Percentiles rank a stretch among this genome's conserved stretches.
Conservation (phyloP, 768 basidiomycete species). For the Rhodotorula paludigena region DNA sequence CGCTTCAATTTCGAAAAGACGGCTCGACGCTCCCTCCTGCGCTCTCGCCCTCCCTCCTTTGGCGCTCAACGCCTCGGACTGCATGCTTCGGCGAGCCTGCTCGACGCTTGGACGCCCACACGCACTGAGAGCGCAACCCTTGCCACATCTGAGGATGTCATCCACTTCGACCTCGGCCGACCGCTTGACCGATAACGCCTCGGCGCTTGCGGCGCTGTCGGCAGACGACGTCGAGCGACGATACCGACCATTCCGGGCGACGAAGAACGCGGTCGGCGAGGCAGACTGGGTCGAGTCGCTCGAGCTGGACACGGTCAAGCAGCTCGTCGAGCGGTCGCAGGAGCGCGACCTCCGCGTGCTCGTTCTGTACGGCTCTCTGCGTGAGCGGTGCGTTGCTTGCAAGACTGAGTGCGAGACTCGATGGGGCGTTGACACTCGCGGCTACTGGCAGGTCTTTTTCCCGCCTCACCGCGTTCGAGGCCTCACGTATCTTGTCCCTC, state of each 20-base stretch:
- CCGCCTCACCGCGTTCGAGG: slow-evolving; percentile 46
- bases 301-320: slow-evolving; percentile 41
- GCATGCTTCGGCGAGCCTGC: no score
- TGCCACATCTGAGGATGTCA: no score
- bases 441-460: slow-evolving; percentile 45
- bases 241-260: slow-evolving; percentile 15
- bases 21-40: no score
- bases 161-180: not conserved
- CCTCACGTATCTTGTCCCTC: slow-evolving; percentile 43
- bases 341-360: slow-evolving; percentile 38
- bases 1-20: no score
- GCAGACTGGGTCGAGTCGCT: slow-evolving; percentile 43
- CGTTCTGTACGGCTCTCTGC: slow-evolving; percentile 46
- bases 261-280: slow-evolving; percentile 26
- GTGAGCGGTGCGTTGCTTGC: slow-evolving; percentile 41
- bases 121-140: no score
- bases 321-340: slow-evolving; percentile 20
- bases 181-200: not conserved
- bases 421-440: not conserved
- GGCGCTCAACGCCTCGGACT: no score
- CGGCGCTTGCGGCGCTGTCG: not conserved
- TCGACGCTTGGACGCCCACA: no score
- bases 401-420: not conserved
- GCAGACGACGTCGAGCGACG: not conserved
- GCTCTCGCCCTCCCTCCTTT: no score